Evolutionary conservation across 73 alveolate species (phyloP).

Genomic region (Blepharisma japonicum): DNA sequence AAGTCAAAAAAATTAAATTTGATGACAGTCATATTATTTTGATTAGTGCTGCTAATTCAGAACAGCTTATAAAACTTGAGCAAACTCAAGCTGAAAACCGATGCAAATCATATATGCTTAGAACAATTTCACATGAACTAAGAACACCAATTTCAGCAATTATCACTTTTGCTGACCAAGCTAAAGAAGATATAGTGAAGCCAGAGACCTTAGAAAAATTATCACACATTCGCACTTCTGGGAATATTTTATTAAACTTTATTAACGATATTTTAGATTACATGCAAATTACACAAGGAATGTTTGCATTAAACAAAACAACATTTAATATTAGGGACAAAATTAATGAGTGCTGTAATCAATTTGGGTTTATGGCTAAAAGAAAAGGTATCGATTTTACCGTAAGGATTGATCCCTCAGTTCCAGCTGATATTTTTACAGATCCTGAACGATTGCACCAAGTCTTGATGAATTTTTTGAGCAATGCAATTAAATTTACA

Average conservation of each 20-base stretch:
- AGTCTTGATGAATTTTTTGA: slow-evolving; percentile 31
- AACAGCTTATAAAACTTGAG: background rate
- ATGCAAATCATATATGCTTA: background rate
- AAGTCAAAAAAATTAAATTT: background rate
- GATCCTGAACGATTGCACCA: slow-evolving; percentile 31
- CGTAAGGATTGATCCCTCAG: background rate
- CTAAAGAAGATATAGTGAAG: background rate
- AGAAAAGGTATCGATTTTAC: slow-evolving; percentile 5
- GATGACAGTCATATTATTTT: background rate
- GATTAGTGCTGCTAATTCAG: background rate
- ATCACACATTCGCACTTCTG: too few species aligned
- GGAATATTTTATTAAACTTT: background rate
- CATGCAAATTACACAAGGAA: slow-evolving; percentile 28
- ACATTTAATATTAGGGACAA: background rate
- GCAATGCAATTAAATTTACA: slow-evolving; percentile 37
- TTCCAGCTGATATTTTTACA: background rate
- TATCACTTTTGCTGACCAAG: background rate
- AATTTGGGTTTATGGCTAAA: slow-evolving; percentile 15
- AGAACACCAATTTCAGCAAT: slow-evolving; percentile 33
- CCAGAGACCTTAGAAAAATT: too few species aligned
- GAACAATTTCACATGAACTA: slow-evolving; percentile 35
- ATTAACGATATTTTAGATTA: slow-evolving; percentile 32
- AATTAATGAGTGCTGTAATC: slow-evolving; percentile 22
- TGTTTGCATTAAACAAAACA: background rate
- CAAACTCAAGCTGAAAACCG: background rate